Evolutionary conservation across 805 yeast species (phyloP).

Genomic region (Wickerhamiella azymoides): DNA sequence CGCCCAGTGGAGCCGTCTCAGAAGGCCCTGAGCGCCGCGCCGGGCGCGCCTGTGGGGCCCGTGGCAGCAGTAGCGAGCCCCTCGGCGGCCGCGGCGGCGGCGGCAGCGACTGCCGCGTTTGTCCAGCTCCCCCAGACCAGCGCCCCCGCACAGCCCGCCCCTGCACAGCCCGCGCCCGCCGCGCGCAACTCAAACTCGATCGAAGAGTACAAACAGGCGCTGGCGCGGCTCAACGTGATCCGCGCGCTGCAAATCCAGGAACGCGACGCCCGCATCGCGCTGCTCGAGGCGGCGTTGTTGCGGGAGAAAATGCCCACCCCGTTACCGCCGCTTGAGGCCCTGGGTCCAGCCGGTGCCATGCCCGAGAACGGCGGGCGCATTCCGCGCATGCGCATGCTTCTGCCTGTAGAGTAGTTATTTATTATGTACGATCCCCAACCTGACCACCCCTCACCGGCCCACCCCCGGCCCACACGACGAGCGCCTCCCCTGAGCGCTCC

Average conservation of each 20-base stretch:
- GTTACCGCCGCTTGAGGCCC: neutral
- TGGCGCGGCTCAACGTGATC: slow-evolving; percentile 11
- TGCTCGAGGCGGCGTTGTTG: slow-evolving; percentile 7
- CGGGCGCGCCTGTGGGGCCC: no score
- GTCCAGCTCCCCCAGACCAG: neutral
- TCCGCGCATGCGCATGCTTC: neutral
- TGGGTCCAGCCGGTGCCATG: no score
- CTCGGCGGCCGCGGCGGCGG: no score
- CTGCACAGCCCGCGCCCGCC: neutral
- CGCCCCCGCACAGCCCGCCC: neutral
- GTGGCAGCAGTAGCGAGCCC: no score
- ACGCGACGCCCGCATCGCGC: slow-evolving; percentile 6
- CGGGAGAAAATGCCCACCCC: neutral
- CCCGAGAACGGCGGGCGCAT: neutral
- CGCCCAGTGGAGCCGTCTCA: no score
- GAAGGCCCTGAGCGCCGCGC: no score
- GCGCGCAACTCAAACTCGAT: neutral
- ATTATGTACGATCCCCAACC: neutral
- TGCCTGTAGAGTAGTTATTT: neutral
- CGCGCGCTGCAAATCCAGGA: slow-evolving; percentile 6
- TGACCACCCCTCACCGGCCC: slow-evolving; percentile 4
- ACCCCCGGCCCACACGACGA: neutral
- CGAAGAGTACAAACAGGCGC: slow-evolving; percentile 10
- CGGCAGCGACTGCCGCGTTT: no score
- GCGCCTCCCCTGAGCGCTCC: neutral